phyloP scores from a whole-genome alignment of 1,139 yeast species.

The Sugiyamaella pinicola region DNA sequence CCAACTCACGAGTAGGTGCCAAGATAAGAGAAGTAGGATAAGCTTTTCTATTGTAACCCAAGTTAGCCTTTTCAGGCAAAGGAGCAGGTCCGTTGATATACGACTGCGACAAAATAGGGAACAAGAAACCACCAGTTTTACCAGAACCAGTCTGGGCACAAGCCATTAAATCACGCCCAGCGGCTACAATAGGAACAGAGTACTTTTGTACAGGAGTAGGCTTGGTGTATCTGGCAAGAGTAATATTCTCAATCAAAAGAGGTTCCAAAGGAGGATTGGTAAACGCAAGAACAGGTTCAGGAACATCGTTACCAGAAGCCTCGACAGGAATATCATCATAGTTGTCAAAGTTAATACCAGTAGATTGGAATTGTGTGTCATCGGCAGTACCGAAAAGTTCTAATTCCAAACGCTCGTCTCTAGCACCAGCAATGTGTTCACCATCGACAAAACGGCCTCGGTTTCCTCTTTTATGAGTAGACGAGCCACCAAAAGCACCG shows the following conservation, averaged over 20 bases:
- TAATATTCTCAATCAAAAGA: conserved; percentile 83
- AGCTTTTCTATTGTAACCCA: conserved; percentile 59
- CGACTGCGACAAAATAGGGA: conserved; percentile 95
- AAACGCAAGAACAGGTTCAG: conserved; percentile 87
- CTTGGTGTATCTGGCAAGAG: conserved; percentile 83
- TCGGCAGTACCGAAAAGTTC: conserved; percentile 88
- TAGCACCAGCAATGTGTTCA: conserved; percentile 80
- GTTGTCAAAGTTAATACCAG: conserved; percentile 98
- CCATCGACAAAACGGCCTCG: conserved; percentile 73
- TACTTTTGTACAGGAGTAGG: conserved; percentile 99
- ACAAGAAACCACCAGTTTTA: conserved; percentile 98
- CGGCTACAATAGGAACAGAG: conserved; percentile 95
- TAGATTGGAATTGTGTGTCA: conserved; percentile 79
- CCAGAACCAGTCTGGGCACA: conserved; percentile 99
- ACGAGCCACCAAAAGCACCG: conserved; percentile 33
- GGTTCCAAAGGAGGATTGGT: conserved; percentile 91
- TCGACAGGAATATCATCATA: conserved; percentile 98
- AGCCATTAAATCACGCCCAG: conserved; percentile 98
- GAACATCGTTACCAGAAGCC: conserved; percentile 93
- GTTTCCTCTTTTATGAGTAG: conserved; percentile 41
- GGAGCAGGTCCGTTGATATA: conserved; percentile 87
- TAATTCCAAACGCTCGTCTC: conserved; percentile 68
- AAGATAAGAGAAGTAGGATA: conserved; percentile 92
- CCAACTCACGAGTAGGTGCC: conserved; percentile 99
- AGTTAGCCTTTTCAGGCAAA: conserved; percentile 53